phyloP scores from a whole-genome alignment of 2,329 filamentous ascomycete species.

The Xylaria sp. region DNA sequence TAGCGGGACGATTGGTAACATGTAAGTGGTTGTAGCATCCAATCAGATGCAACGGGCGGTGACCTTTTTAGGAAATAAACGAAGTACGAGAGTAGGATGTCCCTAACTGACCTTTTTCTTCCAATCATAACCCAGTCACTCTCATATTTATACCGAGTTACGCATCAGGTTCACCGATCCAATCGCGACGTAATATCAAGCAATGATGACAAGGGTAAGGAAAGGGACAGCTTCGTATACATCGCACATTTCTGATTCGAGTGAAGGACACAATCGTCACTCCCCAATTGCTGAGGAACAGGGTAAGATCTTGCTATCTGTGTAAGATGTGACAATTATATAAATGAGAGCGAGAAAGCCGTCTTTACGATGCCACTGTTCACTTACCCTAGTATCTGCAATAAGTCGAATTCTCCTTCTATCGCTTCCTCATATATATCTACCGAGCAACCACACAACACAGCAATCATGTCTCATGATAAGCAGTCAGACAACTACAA shows the following conservation, averaged over 20 bases:
- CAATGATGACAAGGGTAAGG: neutral
- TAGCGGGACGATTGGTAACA: neutral
- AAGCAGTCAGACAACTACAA: constrained; percentile 45
- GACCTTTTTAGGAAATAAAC: constrained; percentile 28
- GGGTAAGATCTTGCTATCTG: neutral
- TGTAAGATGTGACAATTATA: neutral
- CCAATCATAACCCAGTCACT: constrained; percentile 1
- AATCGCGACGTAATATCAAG: neutral
- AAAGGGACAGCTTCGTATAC: constrained; percentile 2
- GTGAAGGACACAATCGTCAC: neutral
- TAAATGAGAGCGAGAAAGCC: constrained; percentile 1
- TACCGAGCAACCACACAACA: neutral
- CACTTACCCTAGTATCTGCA: neutral
- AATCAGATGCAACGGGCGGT: constrained; percentile 4
- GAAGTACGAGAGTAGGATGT: constrained; percentile 22
- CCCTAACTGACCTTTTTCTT: neutral
- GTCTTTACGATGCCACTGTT: neutral
- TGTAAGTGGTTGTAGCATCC: neutral
- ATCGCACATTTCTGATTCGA: neutral
- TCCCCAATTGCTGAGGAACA: neutral
- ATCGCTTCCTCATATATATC: neutral
- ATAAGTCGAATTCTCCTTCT: neutral
- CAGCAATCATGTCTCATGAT: constrained; percentile 23
- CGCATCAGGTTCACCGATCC: neutral
- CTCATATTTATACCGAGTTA: neutral